These are phyloP conservation scores for Cercospora zeae-maydis DNA, from an alignment of 2,329 filamentous ascomycete species.

Conservation along the genomic window DNA sequence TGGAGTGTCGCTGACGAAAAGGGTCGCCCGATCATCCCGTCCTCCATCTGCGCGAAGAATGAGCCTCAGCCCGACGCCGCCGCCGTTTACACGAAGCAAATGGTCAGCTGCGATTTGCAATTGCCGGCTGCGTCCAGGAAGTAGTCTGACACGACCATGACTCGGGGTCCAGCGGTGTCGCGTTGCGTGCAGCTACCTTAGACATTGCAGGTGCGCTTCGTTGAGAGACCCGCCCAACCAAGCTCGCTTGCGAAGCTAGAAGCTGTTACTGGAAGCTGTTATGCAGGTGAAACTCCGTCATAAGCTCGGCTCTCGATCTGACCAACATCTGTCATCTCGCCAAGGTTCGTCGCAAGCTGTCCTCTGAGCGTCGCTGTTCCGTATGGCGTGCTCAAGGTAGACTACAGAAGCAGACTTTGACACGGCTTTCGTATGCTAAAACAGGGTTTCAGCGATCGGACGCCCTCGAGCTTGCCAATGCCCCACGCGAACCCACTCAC, in stretches of 20 bases:
- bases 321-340: neutral
- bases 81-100: neutral
- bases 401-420: neutral
- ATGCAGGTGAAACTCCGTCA: constrained; percentile 3
- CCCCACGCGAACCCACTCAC: neutral
- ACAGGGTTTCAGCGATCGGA: neutral
- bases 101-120: neutral
- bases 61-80: neutral
- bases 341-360: constrained; percentile 1
- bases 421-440: neutral
- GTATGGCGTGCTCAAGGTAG: neutral
- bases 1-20: neutral
- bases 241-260: constrained; percentile 2
- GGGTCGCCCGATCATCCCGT: neutral
- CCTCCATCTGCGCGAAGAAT: neutral
- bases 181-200: neutral
- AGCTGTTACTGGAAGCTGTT: neutral
- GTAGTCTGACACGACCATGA: neutral
- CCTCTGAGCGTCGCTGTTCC: neutral
- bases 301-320: neutral
- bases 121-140: neutral
- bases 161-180: neutral
- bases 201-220: neutral
- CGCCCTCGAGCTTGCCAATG: neutral
- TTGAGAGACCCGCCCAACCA: neutral